Conservation (phyloP, 2,329 filamentous ascomycete genomes). For the Monosporascus sp. region DNA sequence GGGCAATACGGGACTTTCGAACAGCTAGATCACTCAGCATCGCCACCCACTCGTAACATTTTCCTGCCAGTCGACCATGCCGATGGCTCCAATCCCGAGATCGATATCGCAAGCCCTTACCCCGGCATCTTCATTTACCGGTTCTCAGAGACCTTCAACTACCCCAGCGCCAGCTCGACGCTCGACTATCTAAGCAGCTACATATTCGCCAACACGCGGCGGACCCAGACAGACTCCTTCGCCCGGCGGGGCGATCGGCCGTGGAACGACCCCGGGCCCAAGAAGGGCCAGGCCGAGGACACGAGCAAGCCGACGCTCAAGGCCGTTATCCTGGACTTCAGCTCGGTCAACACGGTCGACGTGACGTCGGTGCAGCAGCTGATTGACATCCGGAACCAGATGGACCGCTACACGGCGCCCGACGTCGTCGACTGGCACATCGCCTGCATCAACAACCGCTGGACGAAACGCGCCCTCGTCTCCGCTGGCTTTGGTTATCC, state of each 20-base stretch:
- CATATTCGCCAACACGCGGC: slow-evolving; percentile 66
- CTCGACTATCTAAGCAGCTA: slow-evolving; percentile 70
- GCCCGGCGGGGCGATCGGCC: slow-evolving; percentile 69
- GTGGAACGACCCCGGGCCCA: slow-evolving; percentile 90
- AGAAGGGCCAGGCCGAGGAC: slow-evolving; percentile 38
- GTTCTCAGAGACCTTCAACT: slow-evolving; percentile 92
- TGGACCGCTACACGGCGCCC: slow-evolving; percentile 78
- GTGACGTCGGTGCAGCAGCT: slow-evolving; percentile 87
- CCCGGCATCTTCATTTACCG: slow-evolving; percentile 95
- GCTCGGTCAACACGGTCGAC: slow-evolving; percentile 88
- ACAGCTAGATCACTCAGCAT: slow-evolving; percentile 26
- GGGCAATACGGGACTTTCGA: slow-evolving; percentile 54
- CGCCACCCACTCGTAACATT: slow-evolving; percentile 55
- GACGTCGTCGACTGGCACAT: slow-evolving; percentile 91
- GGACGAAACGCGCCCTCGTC: slow-evolving; percentile 87
- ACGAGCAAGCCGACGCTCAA: slow-evolving; percentile 63
- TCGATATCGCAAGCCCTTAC: slow-evolving; percentile 75
- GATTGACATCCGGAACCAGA: slow-evolving; percentile 90
- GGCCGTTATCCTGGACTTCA: slow-evolving; percentile 92
- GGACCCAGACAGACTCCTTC: slow-evolving; percentile 67
- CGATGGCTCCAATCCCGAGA: slow-evolving; percentile 85
- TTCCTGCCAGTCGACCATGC: slow-evolving; percentile 81
- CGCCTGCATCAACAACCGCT: slow-evolving; percentile 86
- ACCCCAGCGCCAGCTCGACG: slow-evolving; percentile 86
- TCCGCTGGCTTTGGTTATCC: slow-evolving; percentile 87